phyloP scores from a whole-genome alignment of 352 stramenopile species.

The Globisporangium apiculatum region DNA sequence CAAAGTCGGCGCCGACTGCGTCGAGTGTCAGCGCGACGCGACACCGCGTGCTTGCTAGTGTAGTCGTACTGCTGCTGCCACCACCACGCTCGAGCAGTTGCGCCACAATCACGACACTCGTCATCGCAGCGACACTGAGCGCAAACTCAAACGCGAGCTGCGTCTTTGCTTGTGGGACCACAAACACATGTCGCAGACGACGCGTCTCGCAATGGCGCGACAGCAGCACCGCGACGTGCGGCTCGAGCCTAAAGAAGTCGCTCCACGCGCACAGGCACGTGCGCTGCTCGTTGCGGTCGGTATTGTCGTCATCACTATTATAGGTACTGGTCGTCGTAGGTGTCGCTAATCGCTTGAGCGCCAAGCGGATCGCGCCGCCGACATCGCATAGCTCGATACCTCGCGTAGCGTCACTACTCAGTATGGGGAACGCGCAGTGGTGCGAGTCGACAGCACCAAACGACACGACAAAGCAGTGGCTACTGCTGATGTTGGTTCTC shows the following conservation, averaged over 20 bases:
- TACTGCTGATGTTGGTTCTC: not conserved
- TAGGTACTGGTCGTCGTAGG: not conserved
- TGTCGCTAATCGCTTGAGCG: not conserved
- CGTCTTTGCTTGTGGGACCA: too few species aligned
- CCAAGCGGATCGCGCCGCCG: not conserved
- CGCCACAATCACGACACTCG: slow-evolving; percentile 4
- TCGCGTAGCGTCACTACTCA: not conserved
- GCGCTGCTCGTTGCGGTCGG: not conserved
- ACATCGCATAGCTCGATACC: slow-evolving; percentile 8
- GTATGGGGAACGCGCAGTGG: slow-evolving; percentile 21
- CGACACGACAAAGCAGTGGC: slow-evolving; percentile 15
- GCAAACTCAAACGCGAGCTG: slow-evolving; percentile 6
- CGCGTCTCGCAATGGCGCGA: slow-evolving; percentile 11
- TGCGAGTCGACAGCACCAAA: slow-evolving; percentile 20
- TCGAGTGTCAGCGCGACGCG: slow-evolving; percentile 9
- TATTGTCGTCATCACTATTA: not conserved
- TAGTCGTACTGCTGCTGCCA: not conserved
- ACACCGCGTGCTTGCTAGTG: not conserved
- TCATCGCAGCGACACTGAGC: slow-evolving; percentile 8
- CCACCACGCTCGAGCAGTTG: not conserved
- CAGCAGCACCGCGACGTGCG: slow-evolving; percentile 20
- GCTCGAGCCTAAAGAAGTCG: slow-evolving; percentile 20
- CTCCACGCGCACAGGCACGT: slow-evolving; percentile 5
- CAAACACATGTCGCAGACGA: slow-evolving; percentile 8
- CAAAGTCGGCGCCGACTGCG: slow-evolving; percentile 20